Conservation (phyloP, 164 flowering plant genomes). For the Saururus chinensis region DNA sequence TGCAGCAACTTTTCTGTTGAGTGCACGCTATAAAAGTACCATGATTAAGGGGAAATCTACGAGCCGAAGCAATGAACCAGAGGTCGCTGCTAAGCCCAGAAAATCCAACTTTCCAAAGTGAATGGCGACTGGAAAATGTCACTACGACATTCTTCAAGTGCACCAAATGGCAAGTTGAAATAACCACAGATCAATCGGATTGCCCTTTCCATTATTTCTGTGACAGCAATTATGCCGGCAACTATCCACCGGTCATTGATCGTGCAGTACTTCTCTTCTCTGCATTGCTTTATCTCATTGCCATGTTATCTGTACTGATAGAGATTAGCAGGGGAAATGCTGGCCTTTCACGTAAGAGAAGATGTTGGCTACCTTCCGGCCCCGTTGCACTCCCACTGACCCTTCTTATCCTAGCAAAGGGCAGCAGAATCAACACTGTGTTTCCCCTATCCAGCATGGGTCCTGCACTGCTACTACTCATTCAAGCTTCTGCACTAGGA, state of each 20-base stretch:
- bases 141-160: slow-evolving; percentile 38
- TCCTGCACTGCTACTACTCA: slow-evolving; percentile 37
- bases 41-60: no score
- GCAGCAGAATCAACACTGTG: slow-evolving; percentile 28
- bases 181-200: slow-evolving; percentile 35
- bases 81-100: slow-evolving; percentile 12
- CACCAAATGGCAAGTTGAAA: slow-evolving; percentile 42
- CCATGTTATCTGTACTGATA: slow-evolving; percentile 13
- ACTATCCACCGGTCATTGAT: slow-evolving; percentile 28
- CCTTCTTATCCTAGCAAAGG: slow-evolving; percentile 36
- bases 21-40: no score
- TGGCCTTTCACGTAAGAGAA: slow-evolving; percentile 3
- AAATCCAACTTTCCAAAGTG: slow-evolving; percentile 12
- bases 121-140: slow-evolving; percentile 22
- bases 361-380: slow-evolving; percentile 43
- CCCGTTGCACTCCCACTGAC: slow-evolving; percentile 37
- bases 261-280: slow-evolving; percentile 17
- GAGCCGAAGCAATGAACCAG: slow-evolving; percentile 17
- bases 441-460: slow-evolving; percentile 29
- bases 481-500: slow-evolving; percentile 36
- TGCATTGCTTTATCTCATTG: slow-evolving; percentile 20
- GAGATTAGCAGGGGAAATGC: slow-evolving; percentile 12
- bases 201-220: slow-evolving; percentile 55
- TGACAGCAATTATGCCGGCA: slow-evolving; percentile 33
- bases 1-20: no score